Percentiles rank a stretch among this genome's conserved stretches.
Evolutionary conservation across 345 rosid species (phyloP).

Genomic region (Corchorus capsularis): DNA sequence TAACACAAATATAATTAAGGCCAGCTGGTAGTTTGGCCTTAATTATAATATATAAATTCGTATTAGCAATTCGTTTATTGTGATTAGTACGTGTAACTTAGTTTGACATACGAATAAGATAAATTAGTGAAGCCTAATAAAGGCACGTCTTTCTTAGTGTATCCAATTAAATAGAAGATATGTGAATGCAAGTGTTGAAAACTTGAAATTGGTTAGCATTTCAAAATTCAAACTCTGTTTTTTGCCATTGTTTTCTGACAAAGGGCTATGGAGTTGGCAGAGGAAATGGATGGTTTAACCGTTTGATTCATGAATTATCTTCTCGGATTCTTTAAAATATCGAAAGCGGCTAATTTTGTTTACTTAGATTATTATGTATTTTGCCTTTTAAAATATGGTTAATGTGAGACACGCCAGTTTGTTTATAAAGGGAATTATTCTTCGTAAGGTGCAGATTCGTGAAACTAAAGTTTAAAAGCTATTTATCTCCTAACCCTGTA

Average conservation of each 20-base stretch:
- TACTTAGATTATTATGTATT: slow-evolving; percentile 10
- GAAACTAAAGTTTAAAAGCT: background rate
- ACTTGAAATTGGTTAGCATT: background rate
- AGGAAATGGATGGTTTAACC: slow-evolving; percentile 11
- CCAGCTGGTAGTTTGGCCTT: background rate
- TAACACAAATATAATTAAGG: background rate
- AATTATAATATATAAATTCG: background rate
- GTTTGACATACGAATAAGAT: background rate
- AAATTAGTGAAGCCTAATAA: background rate
- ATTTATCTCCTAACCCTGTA: background rate
- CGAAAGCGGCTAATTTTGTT: background rate
- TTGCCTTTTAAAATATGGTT: background rate
- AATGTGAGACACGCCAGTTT: slow-evolving; percentile 9
- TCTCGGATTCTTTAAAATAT: slow-evolving; percentile 1
- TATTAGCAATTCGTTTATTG: background rate
- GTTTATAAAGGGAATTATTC: background rate
- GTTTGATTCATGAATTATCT: slow-evolving; percentile 9
- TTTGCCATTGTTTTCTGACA: background rate
- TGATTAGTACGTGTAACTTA: background rate
- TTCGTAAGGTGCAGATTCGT: background rate
- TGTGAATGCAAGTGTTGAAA: background rate
- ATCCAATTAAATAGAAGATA: background rate
- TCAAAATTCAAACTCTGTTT: background rate
- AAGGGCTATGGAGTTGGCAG: background rate
- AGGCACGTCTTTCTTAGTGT: background rate